Evolutionary conservation across 2,329 filamentous ascomycete species (phyloP), one percentile per base, ranked within the genome.

Genomic region (Penicillium sp.): DNA sequence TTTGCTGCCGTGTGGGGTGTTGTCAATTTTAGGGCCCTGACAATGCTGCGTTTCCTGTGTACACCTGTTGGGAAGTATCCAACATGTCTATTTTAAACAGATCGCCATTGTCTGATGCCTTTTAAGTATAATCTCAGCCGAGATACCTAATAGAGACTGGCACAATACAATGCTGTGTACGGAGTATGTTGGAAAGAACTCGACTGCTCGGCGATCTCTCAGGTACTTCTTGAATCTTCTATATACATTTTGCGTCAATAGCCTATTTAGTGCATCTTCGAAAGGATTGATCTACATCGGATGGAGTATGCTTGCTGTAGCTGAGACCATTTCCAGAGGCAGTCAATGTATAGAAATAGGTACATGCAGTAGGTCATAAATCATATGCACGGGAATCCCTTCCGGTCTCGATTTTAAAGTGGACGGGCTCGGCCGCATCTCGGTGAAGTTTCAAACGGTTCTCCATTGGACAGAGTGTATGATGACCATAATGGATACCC

Each of bases 331-430:
- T 33, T 31, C 19, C 13, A 16, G 10, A 46, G 31, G 21, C 16
- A 29, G 16, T 8, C 5, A 47, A 25, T 16, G 19, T 23, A 44
- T 29, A 11, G 19, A 31, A 31, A 31, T 31, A 16, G 6, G 31
- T 21, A 11, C 19, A 53, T 52, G 49, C 41, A 46, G 52, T 34
- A 34, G 33, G 6, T 8, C 34, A 38, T n/a, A 27, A 39, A 51
- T 47, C 43, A 19, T 44, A 52, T 56, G 41, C 48, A 52, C 31
- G 13, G 49, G 5, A 46, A 46, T 47, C 41, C 41, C 43, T 45
- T 41, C 54, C 54, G 49, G 52, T 36, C 49, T 47, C 23, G 41
- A 47, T 31, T 41, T 45, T 39, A 9, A 23, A 45, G 19, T 23
- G 19, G 21, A 41, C 46, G 21, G 47, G 25, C 40, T 53, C 49